phyloP scores from a whole-genome alignment of 805 yeast species.

The Yamadazyma endophytica region DNA sequence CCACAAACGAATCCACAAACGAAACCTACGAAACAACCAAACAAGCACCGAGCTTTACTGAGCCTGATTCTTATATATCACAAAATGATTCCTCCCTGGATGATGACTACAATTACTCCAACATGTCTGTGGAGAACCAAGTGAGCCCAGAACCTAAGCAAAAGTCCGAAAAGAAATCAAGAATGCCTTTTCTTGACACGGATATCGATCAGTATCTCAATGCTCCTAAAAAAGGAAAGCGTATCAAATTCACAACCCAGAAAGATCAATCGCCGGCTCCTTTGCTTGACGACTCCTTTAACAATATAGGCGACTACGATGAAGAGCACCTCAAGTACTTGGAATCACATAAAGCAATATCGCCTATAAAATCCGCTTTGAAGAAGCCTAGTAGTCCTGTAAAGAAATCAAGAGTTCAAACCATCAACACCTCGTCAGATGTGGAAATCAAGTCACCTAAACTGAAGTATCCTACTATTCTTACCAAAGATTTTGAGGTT shows the following conservation, averaged over 20 bases:
- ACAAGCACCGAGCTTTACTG: not conserved
- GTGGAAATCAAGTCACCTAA: no score
- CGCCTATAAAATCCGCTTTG: no score
- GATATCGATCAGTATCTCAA: conserved; percentile 15
- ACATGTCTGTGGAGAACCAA: conserved; percentile 1
- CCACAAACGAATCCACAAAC: not conserved
- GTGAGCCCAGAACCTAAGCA: not conserved
- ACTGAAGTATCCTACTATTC: no score
- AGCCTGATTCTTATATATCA: conserved; percentile 1
- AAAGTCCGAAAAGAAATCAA: conserved; percentile 1
- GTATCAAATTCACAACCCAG: conserved; percentile 12
- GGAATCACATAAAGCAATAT: no score
- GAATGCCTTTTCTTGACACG: conserved; percentile 11
- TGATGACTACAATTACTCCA: no score
- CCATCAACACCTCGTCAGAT: no score
- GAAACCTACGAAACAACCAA: not conserved
- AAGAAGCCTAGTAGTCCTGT: not conserved
- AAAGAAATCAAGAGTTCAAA: not conserved
- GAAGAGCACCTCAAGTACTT: conserved; percentile 25
- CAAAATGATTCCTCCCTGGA: not conserved
- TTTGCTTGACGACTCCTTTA: conserved; percentile 23
- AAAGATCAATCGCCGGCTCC: conserved; percentile 13
- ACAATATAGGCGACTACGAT: conserved; percentile 32
- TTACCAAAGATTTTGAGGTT: not conserved
- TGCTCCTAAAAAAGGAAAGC: conserved; percentile 20